Base-by-base conservation (phyloP, 306 rosid genomes). In the Acacia melanoxylon region DNA sequence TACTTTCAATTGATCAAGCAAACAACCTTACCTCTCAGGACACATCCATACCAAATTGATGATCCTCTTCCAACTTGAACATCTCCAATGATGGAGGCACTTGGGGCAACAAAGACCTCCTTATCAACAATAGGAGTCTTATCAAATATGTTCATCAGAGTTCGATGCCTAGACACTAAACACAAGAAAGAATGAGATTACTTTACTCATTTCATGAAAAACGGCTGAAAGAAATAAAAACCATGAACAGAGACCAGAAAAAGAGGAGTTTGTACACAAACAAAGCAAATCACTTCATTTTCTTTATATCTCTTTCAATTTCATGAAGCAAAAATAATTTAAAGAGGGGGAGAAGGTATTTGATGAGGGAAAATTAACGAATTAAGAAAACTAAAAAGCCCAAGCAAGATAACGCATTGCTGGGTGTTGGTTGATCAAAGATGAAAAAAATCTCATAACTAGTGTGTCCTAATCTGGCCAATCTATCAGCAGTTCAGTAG, bases 11-110 rank as follows among this genome's bases (percentile, higher is more conserved):
- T 74, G 54, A 17, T 10, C 29, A 59, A 74, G 49, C 68, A 16
- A 66, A 40, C 66, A 16, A 52, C 16, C 85, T 85, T 82, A 95
- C 99, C 98, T 91, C 99, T 93, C 93, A 95, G 83, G 78, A 95
- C 94, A 83, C 92, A 91, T 42, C 99, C 99, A 82, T 95, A 95
- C 99, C 99, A 95, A 88, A 95, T 89, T 11, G 98, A 95, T 1
- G 98, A 92, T 13, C 91, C 94, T 59, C 88, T 84, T 44, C 99
- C 99, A 79, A 95, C 89, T 71, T 89, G 86, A 46, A 95, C 98
- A 63, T 95, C 94, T 15, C 98, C 98, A 52, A 92, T 89, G 80
- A 95, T 37, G 27, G 97, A 92, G n/a, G 97, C 97, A 86, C 98
- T 92, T 4, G 97, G 99, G 5, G 99, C 99, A 56, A 56, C 62